phyloP scores from a whole-genome alignment of 768 basidiomycete genomes.

The Multifurca ochricompacta region DNA sequence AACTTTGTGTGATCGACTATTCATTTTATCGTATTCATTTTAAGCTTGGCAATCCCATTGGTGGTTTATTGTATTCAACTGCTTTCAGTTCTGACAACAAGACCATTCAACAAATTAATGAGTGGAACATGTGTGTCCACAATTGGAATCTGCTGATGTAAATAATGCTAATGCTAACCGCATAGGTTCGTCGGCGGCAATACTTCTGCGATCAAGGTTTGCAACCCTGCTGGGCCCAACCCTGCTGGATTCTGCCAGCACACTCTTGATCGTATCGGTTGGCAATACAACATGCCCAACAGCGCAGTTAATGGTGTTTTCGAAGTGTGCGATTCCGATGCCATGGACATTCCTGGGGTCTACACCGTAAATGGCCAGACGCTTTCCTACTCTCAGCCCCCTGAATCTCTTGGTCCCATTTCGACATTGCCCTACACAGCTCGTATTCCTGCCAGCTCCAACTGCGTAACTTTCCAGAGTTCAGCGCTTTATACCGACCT shows the following conservation, averaged over 20 bases:
- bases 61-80: conserved; percentile 60
- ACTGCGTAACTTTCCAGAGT: conserved; percentile 35
- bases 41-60: conserved; percentile 75
- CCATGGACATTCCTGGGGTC: conserved; percentile 51
- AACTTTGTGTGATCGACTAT: neutral
- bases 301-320: conserved; percentile 51
- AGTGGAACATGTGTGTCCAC: conserved; percentile 59
- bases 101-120: conserved; percentile 45
- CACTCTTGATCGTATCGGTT: conserved; percentile 69
- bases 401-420: conserved; percentile 41
- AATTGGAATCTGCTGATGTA: neutral
- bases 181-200: conserved; percentile 63
- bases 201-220: conserved; percentile 64
- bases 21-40: neutral
- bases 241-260: conserved; percentile 56
- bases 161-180: conserved; percentile 4
- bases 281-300: conserved; percentile 64
- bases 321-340: conserved; percentile 58
- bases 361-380: conserved; percentile 36
- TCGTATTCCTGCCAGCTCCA: conserved; percentile 34
- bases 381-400: conserved; percentile 39
- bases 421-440: conserved; percentile 38
- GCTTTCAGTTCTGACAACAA: conserved; percentile 38
- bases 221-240: conserved; percentile 49
- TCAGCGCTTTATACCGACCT: conserved; percentile 30